phyloP scores from a whole-genome alignment of 768 basidiomycete genomes.

The Calocybe gangraenosa region DNA sequence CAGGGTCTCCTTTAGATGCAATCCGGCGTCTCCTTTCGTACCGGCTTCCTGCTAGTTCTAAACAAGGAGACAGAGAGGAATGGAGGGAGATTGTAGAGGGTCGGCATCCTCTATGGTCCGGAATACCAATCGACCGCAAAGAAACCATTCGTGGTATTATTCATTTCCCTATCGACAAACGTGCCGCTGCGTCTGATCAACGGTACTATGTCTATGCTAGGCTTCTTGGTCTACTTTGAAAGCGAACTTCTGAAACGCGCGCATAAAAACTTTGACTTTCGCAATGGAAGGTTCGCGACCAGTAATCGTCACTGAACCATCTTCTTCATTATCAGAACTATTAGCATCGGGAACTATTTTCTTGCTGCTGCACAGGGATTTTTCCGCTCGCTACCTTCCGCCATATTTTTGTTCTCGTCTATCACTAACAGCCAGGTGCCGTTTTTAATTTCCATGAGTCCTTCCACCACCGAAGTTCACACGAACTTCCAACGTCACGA shows the following conservation, averaged over 20 bases:
- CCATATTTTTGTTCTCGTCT: conserved; percentile 90
- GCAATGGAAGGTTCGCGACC: conserved; percentile 71
- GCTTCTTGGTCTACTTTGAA: conserved; percentile 92
- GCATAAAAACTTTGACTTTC: conserved; percentile 92
- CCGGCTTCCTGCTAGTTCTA: conserved; percentile 67
- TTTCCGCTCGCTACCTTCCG: conserved; percentile 89
- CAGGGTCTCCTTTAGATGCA: conserved; percentile 60
- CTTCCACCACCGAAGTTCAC: conserved; percentile 8
- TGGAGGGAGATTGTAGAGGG: conserved; percentile 95
- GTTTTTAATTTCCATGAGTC: background rate
- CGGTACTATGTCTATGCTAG: conserved; percentile 32
- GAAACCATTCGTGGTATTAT: conserved; percentile 80
- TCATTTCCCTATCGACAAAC: background rate
- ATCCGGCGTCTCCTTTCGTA: conserved; percentile 77
- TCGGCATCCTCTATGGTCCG: conserved; percentile 71
- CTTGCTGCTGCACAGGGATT: conserved; percentile 85
- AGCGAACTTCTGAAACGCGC: conserved; percentile 82
- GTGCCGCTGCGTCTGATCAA: background rate
- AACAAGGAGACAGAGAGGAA: conserved; percentile 77
- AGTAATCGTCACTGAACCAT: too few species aligned
- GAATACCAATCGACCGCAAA: conserved; percentile 85
- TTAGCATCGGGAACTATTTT: conserved; percentile 86
- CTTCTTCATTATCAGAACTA: background rate
- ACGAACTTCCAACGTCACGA: conserved; percentile 17
- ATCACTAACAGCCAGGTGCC: conserved; percentile 74